These are phyloP conservation scores for Leishmania arabica DNA, from an alignment of 208 protist species.

Conservation along the genomic window DNA sequence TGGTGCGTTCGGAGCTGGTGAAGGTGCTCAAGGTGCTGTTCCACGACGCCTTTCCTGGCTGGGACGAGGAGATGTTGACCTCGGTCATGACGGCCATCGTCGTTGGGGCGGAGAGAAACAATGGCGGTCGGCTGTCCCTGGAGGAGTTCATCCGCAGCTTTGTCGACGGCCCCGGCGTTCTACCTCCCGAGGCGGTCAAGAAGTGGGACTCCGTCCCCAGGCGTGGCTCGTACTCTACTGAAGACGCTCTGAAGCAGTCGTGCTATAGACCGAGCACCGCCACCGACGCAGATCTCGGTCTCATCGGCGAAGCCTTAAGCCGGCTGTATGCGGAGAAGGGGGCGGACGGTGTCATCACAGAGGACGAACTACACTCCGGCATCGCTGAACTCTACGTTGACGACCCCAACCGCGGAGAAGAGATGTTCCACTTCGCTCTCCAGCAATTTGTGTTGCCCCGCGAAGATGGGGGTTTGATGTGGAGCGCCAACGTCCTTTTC, in stretches of 20 bases:
- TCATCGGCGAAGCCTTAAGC: conserved; percentile 50
- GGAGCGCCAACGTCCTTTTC: conserved; percentile 27
- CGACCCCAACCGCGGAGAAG: conserved; percentile 38
- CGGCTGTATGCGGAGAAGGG: conserved; percentile 36
- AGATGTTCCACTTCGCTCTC: conserved; percentile 52
- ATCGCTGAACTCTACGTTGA: conserved; percentile 43
- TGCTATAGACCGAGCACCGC: conserved; percentile 10
- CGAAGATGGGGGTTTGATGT: conserved; percentile 15
- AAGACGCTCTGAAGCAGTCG: neutral
- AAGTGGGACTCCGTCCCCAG: conserved; percentile 9
- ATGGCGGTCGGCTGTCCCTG: conserved; percentile 43
- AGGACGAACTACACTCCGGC: conserved; percentile 39
- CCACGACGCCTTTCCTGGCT: conserved; percentile 59
- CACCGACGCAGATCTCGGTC: conserved; percentile 47
- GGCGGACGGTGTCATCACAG: conserved; percentile 40
- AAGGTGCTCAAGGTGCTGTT: conserved; percentile 59
- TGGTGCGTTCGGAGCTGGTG: conserved; percentile 60
- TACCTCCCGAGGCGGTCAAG: conserved; percentile 19
- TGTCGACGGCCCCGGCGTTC: conserved; percentile 42
- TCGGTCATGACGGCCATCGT: conserved; percentile 73
- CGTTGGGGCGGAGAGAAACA: conserved; percentile 48
- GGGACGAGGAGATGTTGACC: conserved; percentile 61
- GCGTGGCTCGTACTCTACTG: neutral
- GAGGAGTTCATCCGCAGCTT: conserved; percentile 78
- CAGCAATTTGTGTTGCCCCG: conserved; percentile 26